Percentiles rank a stretch among this genome's conserved stretches.
Evolutionary conservation across 2,329 filamentous ascomycete genomes (phyloP).

Genomic region (Claviceps arundinis): DNA sequence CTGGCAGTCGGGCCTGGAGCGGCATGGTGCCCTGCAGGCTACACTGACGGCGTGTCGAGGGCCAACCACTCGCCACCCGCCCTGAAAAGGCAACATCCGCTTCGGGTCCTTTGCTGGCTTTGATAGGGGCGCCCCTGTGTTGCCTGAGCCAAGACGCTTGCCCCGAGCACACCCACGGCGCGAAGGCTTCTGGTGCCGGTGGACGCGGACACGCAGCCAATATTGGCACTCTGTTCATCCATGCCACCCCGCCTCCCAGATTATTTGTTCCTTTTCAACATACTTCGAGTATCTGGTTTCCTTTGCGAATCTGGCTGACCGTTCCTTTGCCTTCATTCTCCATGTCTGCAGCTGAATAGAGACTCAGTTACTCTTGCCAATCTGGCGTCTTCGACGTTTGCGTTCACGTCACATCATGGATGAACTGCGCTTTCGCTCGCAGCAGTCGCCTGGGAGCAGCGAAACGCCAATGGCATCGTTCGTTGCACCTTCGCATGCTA

Average conservation of each 20-base stretch:
- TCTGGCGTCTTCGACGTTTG: slow-evolving; percentile 26
- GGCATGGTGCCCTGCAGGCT: slow-evolving; percentile 1
- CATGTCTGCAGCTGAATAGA: slow-evolving; percentile 23
- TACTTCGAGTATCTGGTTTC: slow-evolving; percentile 10
- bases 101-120: slow-evolving; percentile 2
- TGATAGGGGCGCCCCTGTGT: slow-evolving; percentile 1
- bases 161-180: slow-evolving; percentile 7
- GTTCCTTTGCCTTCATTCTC: slow-evolving; percentile 18
- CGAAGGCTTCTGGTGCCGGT: not conserved
- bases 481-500: slow-evolving; percentile 60
- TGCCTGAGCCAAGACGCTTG: slow-evolving; percentile 9
- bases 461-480: slow-evolving; percentile 64
- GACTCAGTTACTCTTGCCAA: slow-evolving; percentile 19
- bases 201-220: not conserved
- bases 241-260: slow-evolving; percentile 18
- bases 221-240: slow-evolving; percentile 11
- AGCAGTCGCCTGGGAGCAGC: slow-evolving; percentile 58
- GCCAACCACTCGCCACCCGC: slow-evolving; percentile 3
- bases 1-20: not conserved
- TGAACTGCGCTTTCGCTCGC: slow-evolving; percentile 64
- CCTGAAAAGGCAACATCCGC: slow-evolving; percentile 5
- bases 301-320: slow-evolving; percentile 16
- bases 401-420: slow-evolving; percentile 41
- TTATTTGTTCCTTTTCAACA: slow-evolving; percentile 14
- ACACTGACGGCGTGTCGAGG: slow-evolving; percentile 1